Conservation (phyloP, 2,329 filamentous ascomycete species). For the Passalora sequoiae region DNA sequence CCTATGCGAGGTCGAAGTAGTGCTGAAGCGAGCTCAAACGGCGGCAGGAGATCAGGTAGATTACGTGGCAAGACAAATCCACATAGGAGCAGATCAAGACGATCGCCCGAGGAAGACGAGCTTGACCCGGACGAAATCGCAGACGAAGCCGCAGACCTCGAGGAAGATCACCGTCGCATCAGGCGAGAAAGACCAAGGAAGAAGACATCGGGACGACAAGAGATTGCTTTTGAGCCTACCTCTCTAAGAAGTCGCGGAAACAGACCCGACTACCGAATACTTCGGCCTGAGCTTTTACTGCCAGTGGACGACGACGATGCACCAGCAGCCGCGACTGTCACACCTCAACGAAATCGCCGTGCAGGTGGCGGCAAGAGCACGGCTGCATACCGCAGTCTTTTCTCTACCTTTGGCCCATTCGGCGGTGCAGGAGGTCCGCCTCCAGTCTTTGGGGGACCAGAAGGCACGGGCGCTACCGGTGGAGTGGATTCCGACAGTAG, state of each 20-base stretch:
- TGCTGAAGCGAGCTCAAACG: constrained; percentile 35
- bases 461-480: constrained; percentile 67
- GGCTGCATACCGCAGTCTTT: constrained; percentile 68
- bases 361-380: constrained; percentile 42
- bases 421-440: constrained; percentile 72
- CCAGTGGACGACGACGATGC: constrained; percentile 72
- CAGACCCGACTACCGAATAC: constrained; percentile 79
- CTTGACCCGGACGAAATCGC: constrained; percentile 46
- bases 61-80: constrained; percentile 43
- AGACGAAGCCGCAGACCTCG: constrained; percentile 56
- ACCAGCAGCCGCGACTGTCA: constrained; percentile 57
- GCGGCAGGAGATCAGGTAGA: constrained; percentile 49
- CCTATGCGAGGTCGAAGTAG: constrained; percentile 44
- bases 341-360: constrained; percentile 58
- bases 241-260: constrained; percentile 60
- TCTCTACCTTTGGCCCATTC: constrained; percentile 89
- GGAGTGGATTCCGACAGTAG: constrained; percentile 92
- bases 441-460: constrained; percentile 68
- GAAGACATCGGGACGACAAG: constrained; percentile 21
- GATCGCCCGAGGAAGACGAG: constrained; percentile 46
- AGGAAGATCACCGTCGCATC: constrained; percentile 45
- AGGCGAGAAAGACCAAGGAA: constrained; percentile 34
- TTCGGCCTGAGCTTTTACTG: constrained; percentile 64
- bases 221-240: constrained; percentile 37
- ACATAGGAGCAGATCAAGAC: constrained; percentile 39